Evolutionary conservation across 2,329 filamentous ascomycete genomes (phyloP).

Genomic region (Epichloe amarillans): DNA sequence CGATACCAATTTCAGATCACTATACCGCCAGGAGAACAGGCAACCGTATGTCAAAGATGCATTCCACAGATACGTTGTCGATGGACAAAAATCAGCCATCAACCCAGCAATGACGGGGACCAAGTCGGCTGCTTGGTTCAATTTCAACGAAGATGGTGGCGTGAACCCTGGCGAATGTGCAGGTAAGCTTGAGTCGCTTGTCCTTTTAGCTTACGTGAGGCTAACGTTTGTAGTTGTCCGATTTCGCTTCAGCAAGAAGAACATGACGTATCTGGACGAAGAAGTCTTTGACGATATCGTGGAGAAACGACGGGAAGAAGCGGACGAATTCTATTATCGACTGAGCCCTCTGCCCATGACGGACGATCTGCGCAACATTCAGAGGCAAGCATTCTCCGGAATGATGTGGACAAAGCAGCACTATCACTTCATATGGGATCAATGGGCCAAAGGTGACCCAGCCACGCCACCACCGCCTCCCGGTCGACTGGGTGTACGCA

Average conservation of each 20-base stretch:
- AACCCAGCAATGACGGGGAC: constrained; percentile 74
- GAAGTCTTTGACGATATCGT: constrained; percentile 85
- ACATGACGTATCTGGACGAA: constrained; percentile 74
- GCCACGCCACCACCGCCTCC: constrained; percentile 75
- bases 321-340: constrained; percentile 90
- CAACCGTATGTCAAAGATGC: constrained; percentile 87
- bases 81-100: constrained; percentile 64
- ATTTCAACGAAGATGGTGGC: constrained; percentile 79
- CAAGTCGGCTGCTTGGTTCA: constrained; percentile 83
- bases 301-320: constrained; percentile 74
- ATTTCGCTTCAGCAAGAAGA: constrained; percentile 69
- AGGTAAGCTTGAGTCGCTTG: constrained; percentile 33
- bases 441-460: constrained; percentile 93
- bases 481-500: constrained; percentile 66
- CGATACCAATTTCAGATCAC: constrained; percentile 69
- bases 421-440: constrained; percentile 94
- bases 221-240: constrained; percentile 52
- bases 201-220: not conserved
- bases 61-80: constrained; percentile 78
- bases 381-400: constrained; percentile 83
- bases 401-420: constrained; percentile 99
- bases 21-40: constrained; percentile 70
- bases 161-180: constrained; percentile 86
- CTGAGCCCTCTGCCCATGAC: constrained; percentile 89
- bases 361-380: constrained; percentile 87